These are phyloP conservation scores for Coniosporium tulheliwenetii DNA, from an alignment of 2,329 filamentous ascomycete species.

Conservation along the genomic window DNA sequence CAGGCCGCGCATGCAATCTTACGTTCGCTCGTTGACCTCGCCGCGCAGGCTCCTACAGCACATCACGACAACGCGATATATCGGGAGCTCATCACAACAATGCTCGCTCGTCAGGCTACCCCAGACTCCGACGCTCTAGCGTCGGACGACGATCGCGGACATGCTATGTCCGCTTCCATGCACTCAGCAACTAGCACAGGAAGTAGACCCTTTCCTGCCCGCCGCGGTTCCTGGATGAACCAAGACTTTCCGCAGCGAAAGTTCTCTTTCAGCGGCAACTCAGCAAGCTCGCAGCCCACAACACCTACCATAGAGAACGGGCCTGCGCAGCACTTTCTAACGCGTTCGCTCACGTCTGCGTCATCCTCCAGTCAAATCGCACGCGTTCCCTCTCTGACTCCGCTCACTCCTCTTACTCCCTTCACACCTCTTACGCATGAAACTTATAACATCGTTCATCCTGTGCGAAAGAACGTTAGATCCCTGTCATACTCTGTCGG, in stretches of 20 bases:
- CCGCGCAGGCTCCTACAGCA: too few species aligned
- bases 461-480: constrained; percentile 81
- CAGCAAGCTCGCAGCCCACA: constrained; percentile 54
- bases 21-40: too few species aligned
- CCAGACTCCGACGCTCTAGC: constrained; percentile 88
- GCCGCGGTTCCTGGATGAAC: constrained; percentile 74
- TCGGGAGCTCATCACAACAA: too few species aligned
- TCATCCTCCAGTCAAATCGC: not conserved
- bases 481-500: constrained; percentile 96
- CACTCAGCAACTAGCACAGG: constrained; percentile 13
- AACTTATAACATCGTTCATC: constrained; percentile 38
- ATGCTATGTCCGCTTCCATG: constrained; percentile 32
- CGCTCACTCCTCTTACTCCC: constrained; percentile 56
- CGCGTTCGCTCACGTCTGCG: constrained; percentile 1
- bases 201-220: constrained; percentile 25
- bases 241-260: constrained; percentile 58
- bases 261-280: constrained; percentile 51
- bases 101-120: constrained; percentile 55
- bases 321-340: constrained; percentile 15
- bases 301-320: constrained; percentile 55
- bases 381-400: not conserved
- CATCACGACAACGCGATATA: too few species aligned
- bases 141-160: constrained; percentile 80
- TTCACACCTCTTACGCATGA: constrained; percentile 45
- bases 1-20: too few species aligned